These are phyloP conservation scores for Halophytophthora polymorphica DNA, from an alignment of 352 stramenopile genomes.

Conservation along the genomic window DNA sequence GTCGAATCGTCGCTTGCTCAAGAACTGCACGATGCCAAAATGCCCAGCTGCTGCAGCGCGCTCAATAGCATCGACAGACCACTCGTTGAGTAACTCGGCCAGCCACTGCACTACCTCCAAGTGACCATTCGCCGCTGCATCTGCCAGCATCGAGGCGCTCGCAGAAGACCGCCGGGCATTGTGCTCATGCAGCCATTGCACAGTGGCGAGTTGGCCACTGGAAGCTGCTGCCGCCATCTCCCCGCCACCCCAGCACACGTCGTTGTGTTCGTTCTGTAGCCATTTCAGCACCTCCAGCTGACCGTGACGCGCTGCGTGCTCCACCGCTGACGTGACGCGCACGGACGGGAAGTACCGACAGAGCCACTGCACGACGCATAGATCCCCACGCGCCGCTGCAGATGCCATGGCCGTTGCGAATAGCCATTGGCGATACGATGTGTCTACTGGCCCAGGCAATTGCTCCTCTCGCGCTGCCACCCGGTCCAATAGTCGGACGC, in stretches of 20 bases:
- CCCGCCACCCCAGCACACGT: too few relatives aligned
- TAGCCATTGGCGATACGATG: slow-evolving; percentile 25
- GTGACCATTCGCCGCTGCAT: slow-evolving; percentile 14
- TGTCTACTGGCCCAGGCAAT: too few relatives aligned
- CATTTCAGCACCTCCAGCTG: neutral
- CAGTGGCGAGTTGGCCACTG: too few relatives aligned
- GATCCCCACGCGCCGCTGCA: slow-evolving; percentile 20
- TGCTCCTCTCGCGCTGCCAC: too few relatives aligned
- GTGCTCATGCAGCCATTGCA: neutral
- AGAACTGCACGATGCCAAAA: neutral
- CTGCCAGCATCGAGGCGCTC: neutral
- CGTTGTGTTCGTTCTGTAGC: too few relatives aligned
- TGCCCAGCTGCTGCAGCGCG: neutral
- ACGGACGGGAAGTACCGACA: slow-evolving; percentile 14
- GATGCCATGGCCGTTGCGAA: slow-evolving; percentile 23
- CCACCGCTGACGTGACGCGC: slow-evolving; percentile 2
- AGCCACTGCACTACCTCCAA: slow-evolving; percentile 23
- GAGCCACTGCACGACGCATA: slow-evolving; percentile 25
- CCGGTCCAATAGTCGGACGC: slow-evolving; percentile 18
- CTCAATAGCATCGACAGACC: neutral
- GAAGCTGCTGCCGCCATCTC: too few relatives aligned
- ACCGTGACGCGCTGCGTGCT: neutral
- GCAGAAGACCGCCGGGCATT: neutral
- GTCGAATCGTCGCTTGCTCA: neutral
- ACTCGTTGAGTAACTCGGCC: neutral